These are phyloP conservation scores for Calonectria hawksworthii DNA, from an alignment of 2,329 filamentous ascomycete species.

Conservation along the genomic window DNA sequence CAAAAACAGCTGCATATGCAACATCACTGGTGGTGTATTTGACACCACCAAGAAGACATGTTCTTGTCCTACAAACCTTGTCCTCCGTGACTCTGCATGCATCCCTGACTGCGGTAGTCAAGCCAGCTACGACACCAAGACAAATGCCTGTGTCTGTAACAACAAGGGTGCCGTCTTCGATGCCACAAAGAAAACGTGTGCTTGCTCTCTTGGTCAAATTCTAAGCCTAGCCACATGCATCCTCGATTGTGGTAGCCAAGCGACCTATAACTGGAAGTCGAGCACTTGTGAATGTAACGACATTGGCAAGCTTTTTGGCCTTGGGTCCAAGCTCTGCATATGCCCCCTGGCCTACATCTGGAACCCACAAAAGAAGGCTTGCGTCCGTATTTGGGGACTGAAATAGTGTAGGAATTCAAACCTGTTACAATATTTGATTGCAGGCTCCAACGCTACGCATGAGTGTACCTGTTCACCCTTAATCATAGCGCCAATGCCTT, in stretches of 20 bases:
- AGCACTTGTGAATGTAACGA: constrained; percentile 11
- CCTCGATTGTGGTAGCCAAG: constrained; percentile 13
- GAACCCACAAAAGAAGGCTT: background rate
- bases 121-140: constrained; percentile 1
- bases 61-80: constrained; percentile 11
- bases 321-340: background rate
- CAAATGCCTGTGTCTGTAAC: constrained; percentile 9
- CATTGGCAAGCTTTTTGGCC: background rate
- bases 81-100: background rate
- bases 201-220: background rate
- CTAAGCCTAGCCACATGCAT: background rate
- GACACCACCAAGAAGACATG: constrained; percentile 33
- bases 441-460: too few species aligned
- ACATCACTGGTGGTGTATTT: constrained; percentile 34
- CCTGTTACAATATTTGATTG: too few species aligned
- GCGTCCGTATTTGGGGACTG: background rate
- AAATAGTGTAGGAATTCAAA: too few species aligned
- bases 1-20: constrained; percentile 38
- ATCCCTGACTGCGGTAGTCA: constrained; percentile 7
- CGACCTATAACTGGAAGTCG: background rate
- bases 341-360: background rate
- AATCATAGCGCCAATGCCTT: too few species aligned
- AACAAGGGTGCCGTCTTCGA: constrained; percentile 2
- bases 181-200: background rate
- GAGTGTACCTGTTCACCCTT: too few species aligned